A percentile compares a stretch with the other conserved stretches of the same genome.
Evolutionary conservation across 306 rosid species (phyloP).

Genomic region (Prunus padus): DNA sequence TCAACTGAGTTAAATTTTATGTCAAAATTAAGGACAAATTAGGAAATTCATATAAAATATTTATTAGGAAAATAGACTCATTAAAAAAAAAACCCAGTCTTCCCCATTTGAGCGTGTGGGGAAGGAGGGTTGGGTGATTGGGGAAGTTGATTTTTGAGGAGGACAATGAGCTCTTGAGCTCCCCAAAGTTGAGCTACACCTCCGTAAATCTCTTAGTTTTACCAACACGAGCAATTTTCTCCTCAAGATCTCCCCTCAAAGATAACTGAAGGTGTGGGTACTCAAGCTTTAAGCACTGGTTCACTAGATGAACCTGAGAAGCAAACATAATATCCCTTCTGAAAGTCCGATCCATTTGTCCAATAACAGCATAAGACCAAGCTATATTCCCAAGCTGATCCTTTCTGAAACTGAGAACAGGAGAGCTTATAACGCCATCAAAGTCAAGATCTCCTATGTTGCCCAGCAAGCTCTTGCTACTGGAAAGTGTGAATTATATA

Average conservation of each 20-base stretch:
- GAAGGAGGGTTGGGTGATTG: too few relatives aligned
- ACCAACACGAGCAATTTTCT: constrained; percentile 56
- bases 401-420: constrained; percentile 58
- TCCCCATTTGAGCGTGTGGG: too few relatives aligned
- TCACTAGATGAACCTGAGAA: constrained; percentile 79
- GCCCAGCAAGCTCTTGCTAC: constrained; percentile 78
- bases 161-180: too few relatives aligned
- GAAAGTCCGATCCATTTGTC: constrained; percentile 67
- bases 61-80: too few relatives aligned
- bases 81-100: too few relatives aligned
- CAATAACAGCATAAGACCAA: constrained; percentile 88
- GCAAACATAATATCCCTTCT: constrained; percentile 86
- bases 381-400: constrained; percentile 80
- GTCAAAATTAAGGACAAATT: too few relatives aligned
- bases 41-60: too few relatives aligned
- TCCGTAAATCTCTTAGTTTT: constrained; percentile 77
- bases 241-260: constrained; percentile 53
- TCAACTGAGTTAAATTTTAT: too few relatives aligned
- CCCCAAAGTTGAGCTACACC: too few relatives aligned
- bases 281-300: constrained; percentile 89
- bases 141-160: too few relatives aligned
- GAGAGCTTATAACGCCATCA: constrained; percentile 36
- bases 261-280: constrained; percentile 71
- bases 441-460: constrained; percentile 26
- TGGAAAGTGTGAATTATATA: constrained; percentile 64